phyloP scores from a whole-genome alignment of 192 early-diverging fungal genomes.

The Backusella luteola region DNA sequence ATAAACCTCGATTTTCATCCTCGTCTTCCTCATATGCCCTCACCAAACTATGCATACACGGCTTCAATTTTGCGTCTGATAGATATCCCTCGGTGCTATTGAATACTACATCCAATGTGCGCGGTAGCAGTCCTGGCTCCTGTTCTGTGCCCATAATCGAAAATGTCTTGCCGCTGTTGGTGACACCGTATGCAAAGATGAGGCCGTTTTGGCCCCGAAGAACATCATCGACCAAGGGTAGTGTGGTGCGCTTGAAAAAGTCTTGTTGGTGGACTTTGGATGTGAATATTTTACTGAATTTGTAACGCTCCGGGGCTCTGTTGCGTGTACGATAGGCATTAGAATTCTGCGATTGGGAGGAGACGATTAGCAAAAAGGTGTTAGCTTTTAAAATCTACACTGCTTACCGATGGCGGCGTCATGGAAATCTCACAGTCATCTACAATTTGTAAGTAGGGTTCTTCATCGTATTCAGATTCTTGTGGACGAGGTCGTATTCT shows the following conservation, averaged over 20 bases:
- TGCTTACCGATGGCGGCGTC: slow-evolving; percentile 39
- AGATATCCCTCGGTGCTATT: slow-evolving; percentile 41
- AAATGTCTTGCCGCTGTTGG: slow-evolving; percentile 71
- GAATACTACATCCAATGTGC: slow-evolving; percentile 57
- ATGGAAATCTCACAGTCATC: slow-evolving; percentile 41
- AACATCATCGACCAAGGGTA: slow-evolving; percentile 55
- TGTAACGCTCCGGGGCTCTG: slow-evolving; percentile 41
- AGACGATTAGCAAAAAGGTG: neutral
- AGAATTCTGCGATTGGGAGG: slow-evolving; percentile 7
- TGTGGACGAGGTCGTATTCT: slow-evolving; percentile 25
- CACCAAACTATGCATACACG: slow-evolving; percentile 36
- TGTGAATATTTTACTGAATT: slow-evolving; percentile 60
- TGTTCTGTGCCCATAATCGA: slow-evolving; percentile 55
- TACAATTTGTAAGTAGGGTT: slow-evolving; percentile 38
- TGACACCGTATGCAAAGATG: slow-evolving; percentile 70
- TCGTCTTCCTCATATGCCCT: slow-evolving; percentile 21
- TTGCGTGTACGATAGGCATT: slow-evolving; percentile 33
- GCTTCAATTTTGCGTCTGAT: slow-evolving; percentile 35
- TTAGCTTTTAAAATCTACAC: neutral
- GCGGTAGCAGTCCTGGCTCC: slow-evolving; percentile 56
- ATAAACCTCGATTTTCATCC: slow-evolving; percentile 25
- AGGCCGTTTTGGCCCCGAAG: slow-evolving; percentile 59
- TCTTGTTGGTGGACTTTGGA: slow-evolving; percentile 40
- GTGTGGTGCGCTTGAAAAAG: slow-evolving; percentile 57
- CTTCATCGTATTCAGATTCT: neutral